Evolutionary conservation across 192 early-diverging fungal genomes (phyloP).

Genomic region (Entomortierella lignicola): DNA sequence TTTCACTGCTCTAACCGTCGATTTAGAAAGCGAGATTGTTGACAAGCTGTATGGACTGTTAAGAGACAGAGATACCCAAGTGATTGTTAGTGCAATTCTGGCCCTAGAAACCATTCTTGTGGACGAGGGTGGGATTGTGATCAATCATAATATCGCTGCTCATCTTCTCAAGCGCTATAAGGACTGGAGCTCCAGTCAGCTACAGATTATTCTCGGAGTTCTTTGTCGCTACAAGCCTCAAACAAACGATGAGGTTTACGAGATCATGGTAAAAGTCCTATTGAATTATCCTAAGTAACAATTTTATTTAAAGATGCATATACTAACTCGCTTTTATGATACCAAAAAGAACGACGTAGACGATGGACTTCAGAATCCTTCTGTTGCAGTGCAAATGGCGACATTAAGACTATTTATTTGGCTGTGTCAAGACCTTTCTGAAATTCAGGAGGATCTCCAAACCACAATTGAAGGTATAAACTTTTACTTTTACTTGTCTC

Average conservation of each 20-base stretch:
- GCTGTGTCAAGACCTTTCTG: slow-evolving; percentile 42
- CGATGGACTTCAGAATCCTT: slow-evolving; percentile 42
- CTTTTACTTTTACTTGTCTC: neutral
- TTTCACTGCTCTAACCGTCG: neutral
- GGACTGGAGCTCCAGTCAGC: slow-evolving; percentile 49
- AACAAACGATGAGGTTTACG: slow-evolving; percentile 50
- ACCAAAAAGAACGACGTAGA: slow-evolving; percentile 46
- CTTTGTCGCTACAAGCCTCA: slow-evolving; percentile 51
- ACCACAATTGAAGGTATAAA: slow-evolving; percentile 50
- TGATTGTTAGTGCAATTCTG: slow-evolving; percentile 44
- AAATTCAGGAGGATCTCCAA: slow-evolving; percentile 53
- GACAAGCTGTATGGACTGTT: slow-evolving; percentile 46
- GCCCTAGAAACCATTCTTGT: slow-evolving; percentile 46
- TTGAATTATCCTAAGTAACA: neutral
- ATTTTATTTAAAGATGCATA: too few relatives aligned
- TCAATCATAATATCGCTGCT: slow-evolving; percentile 33
- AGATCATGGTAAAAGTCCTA: slow-evolving; percentile 45
- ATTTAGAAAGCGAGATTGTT: slow-evolving; percentile 50
- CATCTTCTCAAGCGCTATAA: slow-evolving; percentile 42
- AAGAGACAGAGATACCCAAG: slow-evolving; percentile 48
- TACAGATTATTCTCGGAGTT: slow-evolving; percentile 39
- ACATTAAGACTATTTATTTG: slow-evolving; percentile 54
- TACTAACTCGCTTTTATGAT: neutral
- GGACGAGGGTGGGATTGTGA: slow-evolving; percentile 50
- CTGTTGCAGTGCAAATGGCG: slow-evolving; percentile 51